Evolutionary conservation across 257 asterid species (phyloP).

Genomic region (Vinca minor): DNA sequence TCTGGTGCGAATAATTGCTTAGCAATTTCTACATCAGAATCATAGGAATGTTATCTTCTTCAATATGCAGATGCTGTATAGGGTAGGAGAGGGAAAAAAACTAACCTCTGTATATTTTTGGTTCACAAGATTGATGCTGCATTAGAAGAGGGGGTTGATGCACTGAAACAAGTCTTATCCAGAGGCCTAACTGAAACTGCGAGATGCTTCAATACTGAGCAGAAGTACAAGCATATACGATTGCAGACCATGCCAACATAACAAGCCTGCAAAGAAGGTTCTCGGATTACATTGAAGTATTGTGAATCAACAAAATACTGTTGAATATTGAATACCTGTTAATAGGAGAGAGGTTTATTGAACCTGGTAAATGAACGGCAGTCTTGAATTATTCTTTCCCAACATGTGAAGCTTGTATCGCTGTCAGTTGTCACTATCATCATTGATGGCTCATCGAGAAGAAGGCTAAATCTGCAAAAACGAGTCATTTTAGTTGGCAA

Average conservation of each 20-base stretch:
- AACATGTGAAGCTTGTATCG: too few relatives aligned
- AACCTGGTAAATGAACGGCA: background rate
- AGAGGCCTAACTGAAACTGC: slow-evolving; percentile 69
- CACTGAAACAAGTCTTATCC: slow-evolving; percentile 51
- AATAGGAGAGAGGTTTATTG: background rate
- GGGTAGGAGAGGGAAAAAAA: background rate
- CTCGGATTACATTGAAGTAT: background rate
- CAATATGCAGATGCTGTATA: background rate
- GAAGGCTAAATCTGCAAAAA: too few relatives aligned
- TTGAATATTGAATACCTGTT: background rate
- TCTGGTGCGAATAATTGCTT: background rate
- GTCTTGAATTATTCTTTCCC: background rate
- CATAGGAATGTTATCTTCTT: background rate
- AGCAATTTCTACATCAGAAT: background rate
- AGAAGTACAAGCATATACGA: slow-evolving; percentile 78
- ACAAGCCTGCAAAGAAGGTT: slow-evolving; percentile 18
- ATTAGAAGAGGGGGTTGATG: slow-evolving; percentile 62
- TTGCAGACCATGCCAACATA: slow-evolving; percentile 65
- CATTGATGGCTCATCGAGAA: too few relatives aligned
- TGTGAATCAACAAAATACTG: background rate
- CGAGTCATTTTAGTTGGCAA: too few relatives aligned
- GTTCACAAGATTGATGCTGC: slow-evolving; percentile 67
- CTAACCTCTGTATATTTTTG: background rate
- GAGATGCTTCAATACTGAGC: slow-evolving; percentile 59
- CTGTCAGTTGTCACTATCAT: too few relatives aligned